Evolutionary conservation across 2,329 filamentous ascomycete genomes (phyloP).

Genomic region (Ophioceras dolichostomum): DNA sequence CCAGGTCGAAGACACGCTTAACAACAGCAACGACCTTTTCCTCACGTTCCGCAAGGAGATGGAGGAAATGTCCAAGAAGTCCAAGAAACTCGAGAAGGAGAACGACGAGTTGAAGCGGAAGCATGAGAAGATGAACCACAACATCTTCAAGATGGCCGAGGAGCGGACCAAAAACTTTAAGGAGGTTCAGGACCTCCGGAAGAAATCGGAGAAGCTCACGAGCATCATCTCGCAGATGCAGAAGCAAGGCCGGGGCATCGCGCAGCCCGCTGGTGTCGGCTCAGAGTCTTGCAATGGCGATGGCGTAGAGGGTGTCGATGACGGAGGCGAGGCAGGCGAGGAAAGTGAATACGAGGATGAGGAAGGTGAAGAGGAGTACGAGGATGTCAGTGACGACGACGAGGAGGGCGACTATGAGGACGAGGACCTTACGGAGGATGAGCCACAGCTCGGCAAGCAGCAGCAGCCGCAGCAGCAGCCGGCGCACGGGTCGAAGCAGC

Average conservation of each 20-base stretch:
- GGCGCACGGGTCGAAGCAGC: constrained; percentile 34
- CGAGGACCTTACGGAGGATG: constrained; percentile 12
- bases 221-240: constrained; percentile 96
- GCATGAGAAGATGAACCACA: constrained; percentile 85
- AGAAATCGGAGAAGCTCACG: constrained; percentile 83
- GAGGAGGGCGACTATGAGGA: constrained; percentile 14
- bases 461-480: constrained; percentile 22
- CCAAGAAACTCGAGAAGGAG: constrained; percentile 91
- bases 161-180: constrained; percentile 69
- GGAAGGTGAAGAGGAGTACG: constrained; percentile 42
- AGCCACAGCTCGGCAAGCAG: constrained; percentile 19
- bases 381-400: constrained; percentile 34
- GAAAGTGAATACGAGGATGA: constrained; percentile 55
- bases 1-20: constrained; percentile 95
- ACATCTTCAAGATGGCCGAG: constrained; percentile 95
- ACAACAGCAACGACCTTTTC: constrained; percentile 96
- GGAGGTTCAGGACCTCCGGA: constrained; percentile 66
- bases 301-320: constrained; percentile 40
- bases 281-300: no score
- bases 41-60: constrained; percentile 96
- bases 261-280: no score
- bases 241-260: constrained; percentile 72
- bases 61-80: constrained; percentile 99
- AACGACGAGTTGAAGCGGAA: constrained; percentile 85
- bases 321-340: constrained; percentile 34